Evolutionary conservation across 768 basidiomycete species (phyloP).

Genomic region (Kwoniella bestiolae): DNA sequence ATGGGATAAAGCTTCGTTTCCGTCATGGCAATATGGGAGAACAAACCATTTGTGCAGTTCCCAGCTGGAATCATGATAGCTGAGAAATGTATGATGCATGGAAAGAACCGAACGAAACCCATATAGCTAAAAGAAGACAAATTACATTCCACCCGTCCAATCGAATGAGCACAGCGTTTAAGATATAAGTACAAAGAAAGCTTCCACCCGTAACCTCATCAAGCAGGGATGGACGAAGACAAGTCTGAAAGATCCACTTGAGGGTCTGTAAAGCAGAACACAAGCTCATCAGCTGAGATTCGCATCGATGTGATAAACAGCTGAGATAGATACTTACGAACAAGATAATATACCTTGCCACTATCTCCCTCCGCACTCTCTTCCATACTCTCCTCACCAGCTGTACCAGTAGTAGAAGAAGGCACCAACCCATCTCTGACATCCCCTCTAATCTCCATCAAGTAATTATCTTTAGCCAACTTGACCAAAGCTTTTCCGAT

Average conservation of each 20-base stretch:
- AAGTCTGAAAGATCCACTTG: conserved; percentile 51
- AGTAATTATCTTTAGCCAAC: conserved; percentile 80
- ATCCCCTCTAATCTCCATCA: conserved; percentile 81
- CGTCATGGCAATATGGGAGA: too few species aligned
- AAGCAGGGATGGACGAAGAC: conserved; percentile 39
- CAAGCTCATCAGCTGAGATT: not conserved
- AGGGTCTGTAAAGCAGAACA: conserved; percentile 29
- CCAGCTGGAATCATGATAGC: too few species aligned
- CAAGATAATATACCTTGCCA: conserved; percentile 80
- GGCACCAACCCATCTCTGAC: conserved; percentile 65
- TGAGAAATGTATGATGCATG: too few species aligned
- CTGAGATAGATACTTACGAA: conserved; percentile 62
- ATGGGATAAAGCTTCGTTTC: too few species aligned
- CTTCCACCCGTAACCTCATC: not conserved
- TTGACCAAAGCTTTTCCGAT: conserved; percentile 86
- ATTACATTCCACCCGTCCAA: too few species aligned
- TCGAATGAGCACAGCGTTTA: not conserved
- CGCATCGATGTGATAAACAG: not conserved
- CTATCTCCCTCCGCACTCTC: conserved; percentile 60
- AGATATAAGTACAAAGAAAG: not conserved
- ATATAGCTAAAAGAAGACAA: too few species aligned
- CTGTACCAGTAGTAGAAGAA: conserved; percentile 60
- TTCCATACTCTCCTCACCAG: conserved; percentile 60
- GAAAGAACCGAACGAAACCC: too few species aligned
- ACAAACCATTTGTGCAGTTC: too few species aligned